These are phyloP conservation scores for Fraxinus cuspidata DNA, from an alignment of 257 asterid genomes.

Conservation along the genomic window DNA sequence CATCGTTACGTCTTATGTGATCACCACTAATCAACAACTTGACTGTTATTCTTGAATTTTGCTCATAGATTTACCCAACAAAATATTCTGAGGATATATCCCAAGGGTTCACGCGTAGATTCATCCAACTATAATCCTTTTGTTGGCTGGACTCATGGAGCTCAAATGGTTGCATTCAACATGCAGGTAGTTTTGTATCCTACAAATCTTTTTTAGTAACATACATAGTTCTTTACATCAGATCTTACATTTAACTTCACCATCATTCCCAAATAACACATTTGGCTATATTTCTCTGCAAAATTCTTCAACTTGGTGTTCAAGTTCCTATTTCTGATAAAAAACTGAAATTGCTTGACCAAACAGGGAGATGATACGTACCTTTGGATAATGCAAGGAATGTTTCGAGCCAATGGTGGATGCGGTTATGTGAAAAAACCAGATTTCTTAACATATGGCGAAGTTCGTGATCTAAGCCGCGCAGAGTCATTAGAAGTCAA, in stretches of 20 bases:
- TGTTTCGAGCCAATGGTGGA: conserved; percentile 32
- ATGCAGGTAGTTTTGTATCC: conserved; percentile 30
- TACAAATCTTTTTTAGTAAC: not conserved
- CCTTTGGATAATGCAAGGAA: conserved; percentile 34
- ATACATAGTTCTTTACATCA: not conserved
- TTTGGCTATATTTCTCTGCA: not conserved
- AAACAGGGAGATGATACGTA: conserved; percentile 28
- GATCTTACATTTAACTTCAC: not conserved
- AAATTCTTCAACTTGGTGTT: not conserved
- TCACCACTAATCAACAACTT: not conserved
- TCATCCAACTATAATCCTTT: conserved; percentile 36
- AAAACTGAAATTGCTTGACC: not conserved
- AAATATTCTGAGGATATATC: conserved; percentile 31
- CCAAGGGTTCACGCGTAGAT: conserved; percentile 29
- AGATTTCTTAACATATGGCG: conserved; percentile 15
- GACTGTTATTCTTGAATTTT: not conserved
- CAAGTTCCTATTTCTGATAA: not conserved
- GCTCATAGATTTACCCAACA: conserved; percentile 30
- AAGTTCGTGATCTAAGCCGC: conserved; percentile 14
- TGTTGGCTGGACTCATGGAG: conserved; percentile 37
- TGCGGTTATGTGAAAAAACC: conserved; percentile 38
- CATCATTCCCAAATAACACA: not conserved
- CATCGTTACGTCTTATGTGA: not conserved
- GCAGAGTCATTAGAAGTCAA: conserved; percentile 9
- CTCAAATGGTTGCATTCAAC: conserved; percentile 44